These are phyloP conservation scores for Euphrasia confusa DNA, from an alignment of 257 asterid species.

Conservation along the genomic window DNA sequence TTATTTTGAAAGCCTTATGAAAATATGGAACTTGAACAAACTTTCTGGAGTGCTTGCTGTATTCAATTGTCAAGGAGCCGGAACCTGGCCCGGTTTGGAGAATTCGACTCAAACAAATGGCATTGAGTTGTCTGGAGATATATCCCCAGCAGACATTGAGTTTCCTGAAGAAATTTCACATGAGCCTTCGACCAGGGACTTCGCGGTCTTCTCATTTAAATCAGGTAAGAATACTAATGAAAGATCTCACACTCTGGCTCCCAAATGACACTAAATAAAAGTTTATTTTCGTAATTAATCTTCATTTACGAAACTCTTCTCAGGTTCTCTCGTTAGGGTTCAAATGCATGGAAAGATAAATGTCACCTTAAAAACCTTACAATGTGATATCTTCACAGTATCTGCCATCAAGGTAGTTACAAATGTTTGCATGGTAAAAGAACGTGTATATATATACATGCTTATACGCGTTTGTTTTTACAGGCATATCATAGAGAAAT, in stretches of 20 bases:
- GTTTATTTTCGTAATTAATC: background rate
- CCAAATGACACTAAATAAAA: background rate
- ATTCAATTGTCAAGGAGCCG: constrained; percentile 64
- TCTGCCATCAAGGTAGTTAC: constrained; percentile 46
- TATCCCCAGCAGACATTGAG: constrained; percentile 48
- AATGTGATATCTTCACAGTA: constrained; percentile 51
- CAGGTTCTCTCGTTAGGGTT: constrained; percentile 32
- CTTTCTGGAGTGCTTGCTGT: constrained; percentile 47
- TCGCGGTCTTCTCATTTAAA: constrained; percentile 47
- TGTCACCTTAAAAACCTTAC: constrained; percentile 36
- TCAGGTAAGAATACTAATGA: constrained; percentile 32
- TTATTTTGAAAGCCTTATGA: constrained; percentile 38
- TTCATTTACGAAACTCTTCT: constrained; percentile 6
- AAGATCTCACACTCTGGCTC: background rate
- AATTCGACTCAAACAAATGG: constrained; percentile 11
- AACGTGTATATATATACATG: background rate
- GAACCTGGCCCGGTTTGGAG: constrained; percentile 47
- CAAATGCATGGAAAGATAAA: constrained; percentile 31
- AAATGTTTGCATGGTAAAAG: background rate
- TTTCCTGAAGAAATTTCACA: constrained; percentile 35
- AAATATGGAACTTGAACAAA: constrained; percentile 56
- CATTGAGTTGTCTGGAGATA: constrained; percentile 33
- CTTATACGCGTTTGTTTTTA: constrained; percentile 3
- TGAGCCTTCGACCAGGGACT: constrained; percentile 36
- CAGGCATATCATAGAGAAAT: constrained; percentile 36